These are phyloP conservation scores for Piper betle DNA, from an alignment of 164 flowering plant species.

Conservation along the genomic window DNA sequence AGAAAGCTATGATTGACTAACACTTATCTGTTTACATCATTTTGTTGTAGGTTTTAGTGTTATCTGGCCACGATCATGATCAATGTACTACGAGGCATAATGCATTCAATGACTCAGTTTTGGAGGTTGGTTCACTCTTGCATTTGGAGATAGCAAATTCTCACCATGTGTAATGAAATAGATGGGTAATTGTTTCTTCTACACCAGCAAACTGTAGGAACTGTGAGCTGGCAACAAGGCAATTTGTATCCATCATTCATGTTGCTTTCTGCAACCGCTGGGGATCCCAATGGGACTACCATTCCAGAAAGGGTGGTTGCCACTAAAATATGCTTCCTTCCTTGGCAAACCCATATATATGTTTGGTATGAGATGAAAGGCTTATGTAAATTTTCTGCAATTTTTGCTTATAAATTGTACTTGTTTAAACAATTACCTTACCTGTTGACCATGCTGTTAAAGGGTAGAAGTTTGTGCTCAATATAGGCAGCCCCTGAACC, in stretches of 20 bases:
- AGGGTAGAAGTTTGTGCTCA: no score
- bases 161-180: not conserved
- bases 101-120: slow-evolving; percentile 34
- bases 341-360: slow-evolving; percentile 62
- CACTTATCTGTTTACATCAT: not conserved
- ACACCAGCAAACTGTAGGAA: slow-evolving; percentile 85
- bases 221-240: slow-evolving; percentile 97
- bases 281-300: slow-evolving; percentile 20
- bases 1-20: not conserved
- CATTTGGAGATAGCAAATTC: not conserved
- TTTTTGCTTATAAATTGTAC: no score
- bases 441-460: not conserved
- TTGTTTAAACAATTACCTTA: not conserved
- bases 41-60: slow-evolving; percentile 44
- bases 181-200: not conserved
- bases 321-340: slow-evolving; percentile 70
- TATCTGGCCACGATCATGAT: slow-evolving; percentile 98
- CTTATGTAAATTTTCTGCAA: not conserved
- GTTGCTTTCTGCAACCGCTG: slow-evolving; percentile 53
- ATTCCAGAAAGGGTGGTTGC: slow-evolving; percentile 27
- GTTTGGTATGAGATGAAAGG: slow-evolving; percentile 42
- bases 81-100: slow-evolving; percentile 70
- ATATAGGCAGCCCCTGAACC: no score
- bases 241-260: slow-evolving; percentile 89
- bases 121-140: slow-evolving; percentile 35